Base-by-base conservation (phyloP, 352 stramenopile genomes). In the Globisporangium irregulare region DNA sequence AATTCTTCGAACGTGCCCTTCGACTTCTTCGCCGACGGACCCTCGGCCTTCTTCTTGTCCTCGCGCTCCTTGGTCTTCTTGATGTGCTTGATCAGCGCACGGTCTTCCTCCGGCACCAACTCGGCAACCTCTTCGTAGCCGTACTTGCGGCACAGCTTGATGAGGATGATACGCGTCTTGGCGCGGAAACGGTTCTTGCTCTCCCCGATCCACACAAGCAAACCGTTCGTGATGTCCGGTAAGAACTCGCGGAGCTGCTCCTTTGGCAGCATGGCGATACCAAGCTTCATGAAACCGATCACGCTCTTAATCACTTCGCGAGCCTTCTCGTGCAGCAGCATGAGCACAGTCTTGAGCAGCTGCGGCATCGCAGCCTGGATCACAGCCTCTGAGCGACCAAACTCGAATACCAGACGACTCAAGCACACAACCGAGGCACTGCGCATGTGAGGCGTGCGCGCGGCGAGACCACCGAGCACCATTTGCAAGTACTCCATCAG, bases 281-380 rank as follows among this genome's bases (percentile, higher is more conserved):
- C 84, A 29, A 99, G 90, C 74, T 98, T 97, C 71, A 99, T 94
- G 75, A 99, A 99, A 51, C 94, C 90, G 54, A 99, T 92, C 18
- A 98, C 92, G 66, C 90, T 96, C 79, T 98, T 98, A 57, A 97
- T 98, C 60, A 99, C 96, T 76, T 99, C 97, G 29, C 95, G 87
- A 0, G 96, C 94, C 59, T 97, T 94, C 72, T 98, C 95, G 71
- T 98, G 91, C 59, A 98, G 74, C 60, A 96, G 75, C 85, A 98
- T 89, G 27, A 97, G 82, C 66, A 98, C 91, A 2, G 93, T 98
- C 77, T 96, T 89, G 41, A 98, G 79, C 32, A 98, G 70, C 43
- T 89, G 81, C 20, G 93, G 92, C 73, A 98, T 91, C 59, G 94
- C 79, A 4, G 81, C 71, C 36, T 79, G 78, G 43, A 96, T 91